A percentile compares a stretch with the other conserved stretches of the same genome.
Evolutionary conservation across 257 asterid species (phyloP).

Genomic region (Cordia subcordata): DNA sequence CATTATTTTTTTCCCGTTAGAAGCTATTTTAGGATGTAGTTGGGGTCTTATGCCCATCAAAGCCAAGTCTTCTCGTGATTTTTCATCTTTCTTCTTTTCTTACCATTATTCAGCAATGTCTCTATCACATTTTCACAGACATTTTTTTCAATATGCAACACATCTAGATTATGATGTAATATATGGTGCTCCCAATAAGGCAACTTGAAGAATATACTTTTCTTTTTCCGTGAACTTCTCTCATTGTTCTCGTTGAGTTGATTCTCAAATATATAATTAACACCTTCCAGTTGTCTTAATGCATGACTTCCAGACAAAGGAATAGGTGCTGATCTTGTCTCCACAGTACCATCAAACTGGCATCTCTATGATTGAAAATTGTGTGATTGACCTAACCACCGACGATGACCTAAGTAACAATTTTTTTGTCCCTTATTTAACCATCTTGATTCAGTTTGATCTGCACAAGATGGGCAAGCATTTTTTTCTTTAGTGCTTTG

Average conservation of each 20-base stretch:
- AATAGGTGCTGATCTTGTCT: not conserved
- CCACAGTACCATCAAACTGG: not conserved
- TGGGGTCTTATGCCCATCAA: not conserved
- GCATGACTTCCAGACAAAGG: not conserved
- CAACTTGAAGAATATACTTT: not conserved
- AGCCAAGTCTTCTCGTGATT: slow-evolving; percentile 4
- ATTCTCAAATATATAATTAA: not conserved
- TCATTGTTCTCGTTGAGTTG: not conserved
- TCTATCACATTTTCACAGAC: slow-evolving; percentile 11
- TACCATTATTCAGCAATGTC: slow-evolving; percentile 3
- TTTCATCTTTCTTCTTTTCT: slow-evolving; percentile 1
- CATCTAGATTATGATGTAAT: not conserved
- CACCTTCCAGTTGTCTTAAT: not conserved
- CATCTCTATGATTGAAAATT: too few relatives aligned
- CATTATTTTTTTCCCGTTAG: not conserved
- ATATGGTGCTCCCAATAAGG: not conserved
- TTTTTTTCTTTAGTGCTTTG: not conserved
- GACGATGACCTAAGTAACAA: slow-evolving; percentile 1
- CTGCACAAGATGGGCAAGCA: not conserved
- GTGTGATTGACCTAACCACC: not conserved
- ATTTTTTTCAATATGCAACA: slow-evolving; percentile 1
- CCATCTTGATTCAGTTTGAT: not conserved
- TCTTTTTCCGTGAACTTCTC: not conserved
- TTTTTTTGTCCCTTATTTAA: not conserved
- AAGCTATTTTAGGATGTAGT: not conserved